A percentile compares a stretch with the other conserved stretches of the same genome.
phyloP scores from a whole-genome alignment of 768 basidiomycete genomes.

The Rhizopogon vinicolor region DNA sequence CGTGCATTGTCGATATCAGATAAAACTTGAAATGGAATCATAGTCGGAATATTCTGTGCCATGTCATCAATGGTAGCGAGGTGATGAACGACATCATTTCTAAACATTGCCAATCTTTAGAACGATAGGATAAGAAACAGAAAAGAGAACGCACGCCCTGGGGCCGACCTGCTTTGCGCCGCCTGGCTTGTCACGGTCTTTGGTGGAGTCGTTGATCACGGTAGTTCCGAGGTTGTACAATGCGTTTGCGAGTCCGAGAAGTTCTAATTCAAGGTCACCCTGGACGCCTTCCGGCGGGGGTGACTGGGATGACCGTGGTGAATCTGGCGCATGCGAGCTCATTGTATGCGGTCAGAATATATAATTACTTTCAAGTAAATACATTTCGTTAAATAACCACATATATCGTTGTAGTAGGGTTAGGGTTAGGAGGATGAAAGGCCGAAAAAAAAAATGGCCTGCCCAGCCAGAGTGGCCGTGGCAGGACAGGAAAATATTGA shows the following conservation, averaged over 20 bases:
- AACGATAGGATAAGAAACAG: constrained; percentile 1
- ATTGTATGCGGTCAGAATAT: neutral
- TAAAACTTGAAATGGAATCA: constrained; percentile 72
- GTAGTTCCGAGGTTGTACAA: constrained; percentile 81
- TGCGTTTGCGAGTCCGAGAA: constrained; percentile 71
- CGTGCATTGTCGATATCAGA: constrained; percentile 75
- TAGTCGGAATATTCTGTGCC: constrained; percentile 54
- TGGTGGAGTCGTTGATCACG: constrained; percentile 78
- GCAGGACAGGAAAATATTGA: constrained; percentile 42
- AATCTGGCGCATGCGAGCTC: constrained; percentile 28
- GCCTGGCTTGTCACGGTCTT: constrained; percentile 68
- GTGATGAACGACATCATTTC: constrained; percentile 72
- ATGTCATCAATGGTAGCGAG: constrained; percentile 64
- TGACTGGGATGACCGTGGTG: constrained; percentile 71
- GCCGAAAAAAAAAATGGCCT: constrained; percentile 22
- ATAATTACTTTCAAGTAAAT: constrained; percentile 1
- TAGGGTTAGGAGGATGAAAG: constrained; percentile 21
- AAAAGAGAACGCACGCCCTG: constrained; percentile 50
- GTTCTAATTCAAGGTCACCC: constrained; percentile 72
- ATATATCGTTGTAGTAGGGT: constrained; percentile 16
- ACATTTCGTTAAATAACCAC: neutral
- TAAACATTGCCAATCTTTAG: constrained; percentile 20
- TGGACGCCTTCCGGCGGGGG: constrained; percentile 64
- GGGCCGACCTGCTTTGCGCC: constrained; percentile 75
- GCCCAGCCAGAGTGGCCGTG: constrained; percentile 36